A percentile compares a stretch with the other conserved stretches of the same genome.
These are phyloP conservation scores for Sonneratia caseolaris DNA, from an alignment of 345 rosid species.

Conservation along the genomic window DNA sequence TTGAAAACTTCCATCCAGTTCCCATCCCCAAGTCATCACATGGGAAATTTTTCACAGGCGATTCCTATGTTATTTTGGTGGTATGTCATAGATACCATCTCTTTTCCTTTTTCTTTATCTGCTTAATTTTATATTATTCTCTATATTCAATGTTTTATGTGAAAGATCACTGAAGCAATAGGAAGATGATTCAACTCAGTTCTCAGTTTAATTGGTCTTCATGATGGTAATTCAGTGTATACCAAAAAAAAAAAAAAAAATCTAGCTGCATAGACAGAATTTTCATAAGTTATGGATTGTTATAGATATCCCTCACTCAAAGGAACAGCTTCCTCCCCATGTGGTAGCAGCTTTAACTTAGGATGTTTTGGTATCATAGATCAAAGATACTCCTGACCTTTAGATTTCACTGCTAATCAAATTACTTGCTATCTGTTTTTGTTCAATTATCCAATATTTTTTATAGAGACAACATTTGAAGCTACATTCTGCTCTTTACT, in stretches of 20 bases:
- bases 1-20: conserved; percentile 77
- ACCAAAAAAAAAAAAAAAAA: neutral
- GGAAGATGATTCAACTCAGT: neutral
- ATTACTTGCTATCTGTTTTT: neutral
- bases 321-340: neutral
- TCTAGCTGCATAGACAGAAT: neutral
- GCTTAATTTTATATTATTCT: neutral
- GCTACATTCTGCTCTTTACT: neutral
- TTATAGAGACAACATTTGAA: neutral
- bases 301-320: neutral
- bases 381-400: neutral
- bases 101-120: neutral
- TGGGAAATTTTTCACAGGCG: conserved; percentile 92
- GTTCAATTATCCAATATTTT: neutral
- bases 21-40: conserved; percentile 53
- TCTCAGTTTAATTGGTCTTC: neutral
- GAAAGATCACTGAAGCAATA: neutral
- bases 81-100: conserved; percentile 20
- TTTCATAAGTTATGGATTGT: neutral
- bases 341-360: neutral
- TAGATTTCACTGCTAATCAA: neutral
- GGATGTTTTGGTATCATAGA: neutral
- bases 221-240: neutral
- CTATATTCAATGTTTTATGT: neutral
- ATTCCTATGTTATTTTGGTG: conserved; percentile 87